phyloP scores from a whole-genome alignment of 2,329 filamentous ascomycete species.

The Pezicula radicicola region DNA sequence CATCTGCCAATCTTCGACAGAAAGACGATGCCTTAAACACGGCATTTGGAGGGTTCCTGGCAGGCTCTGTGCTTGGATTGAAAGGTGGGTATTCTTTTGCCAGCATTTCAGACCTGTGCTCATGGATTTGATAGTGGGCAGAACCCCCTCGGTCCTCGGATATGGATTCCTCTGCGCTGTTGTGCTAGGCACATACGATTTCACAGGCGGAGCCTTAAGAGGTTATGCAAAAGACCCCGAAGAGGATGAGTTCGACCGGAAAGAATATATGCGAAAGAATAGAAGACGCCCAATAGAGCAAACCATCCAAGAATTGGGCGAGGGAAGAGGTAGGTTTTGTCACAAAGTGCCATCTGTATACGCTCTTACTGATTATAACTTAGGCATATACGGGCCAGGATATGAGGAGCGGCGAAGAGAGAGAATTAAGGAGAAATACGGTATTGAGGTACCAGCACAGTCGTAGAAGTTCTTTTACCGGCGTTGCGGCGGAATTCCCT shows the following conservation, averaged over 20 bases:
- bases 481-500: background rate
- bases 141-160: conserved; percentile 62
- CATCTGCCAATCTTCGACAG: conserved; percentile 66
- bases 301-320: conserved; percentile 64
- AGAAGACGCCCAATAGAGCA: conserved; percentile 61
- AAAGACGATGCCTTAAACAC: conserved; percentile 66
- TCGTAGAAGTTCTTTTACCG: conserved; percentile 18
- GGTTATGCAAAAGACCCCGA: conserved; percentile 47
- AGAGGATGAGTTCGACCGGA: conserved; percentile 61
- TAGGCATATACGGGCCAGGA: conserved; percentile 65
- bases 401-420: conserved; percentile 67
- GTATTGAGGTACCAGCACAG: conserved; percentile 54
- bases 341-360: background rate
- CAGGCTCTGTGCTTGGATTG: conserved; percentile 59
- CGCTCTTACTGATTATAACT: conserved; percentile 5
- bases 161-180: conserved; percentile 56
- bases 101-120: background rate
- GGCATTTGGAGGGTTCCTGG: conserved; percentile 62
- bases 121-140: conserved; percentile 43
- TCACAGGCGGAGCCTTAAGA: conserved; percentile 54
- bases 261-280: conserved; percentile 59
- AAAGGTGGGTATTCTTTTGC: conserved; percentile 42
- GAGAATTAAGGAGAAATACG: conserved; percentile 67
- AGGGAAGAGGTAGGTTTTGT: conserved; percentile 61
- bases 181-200: conserved; percentile 57